Percentiles rank a stretch among this genome's conserved stretches.
phyloP scores from a whole-genome alignment of 2,329 filamentous ascomycete genomes.

The Neopestalotiopsis sp. region DNA sequence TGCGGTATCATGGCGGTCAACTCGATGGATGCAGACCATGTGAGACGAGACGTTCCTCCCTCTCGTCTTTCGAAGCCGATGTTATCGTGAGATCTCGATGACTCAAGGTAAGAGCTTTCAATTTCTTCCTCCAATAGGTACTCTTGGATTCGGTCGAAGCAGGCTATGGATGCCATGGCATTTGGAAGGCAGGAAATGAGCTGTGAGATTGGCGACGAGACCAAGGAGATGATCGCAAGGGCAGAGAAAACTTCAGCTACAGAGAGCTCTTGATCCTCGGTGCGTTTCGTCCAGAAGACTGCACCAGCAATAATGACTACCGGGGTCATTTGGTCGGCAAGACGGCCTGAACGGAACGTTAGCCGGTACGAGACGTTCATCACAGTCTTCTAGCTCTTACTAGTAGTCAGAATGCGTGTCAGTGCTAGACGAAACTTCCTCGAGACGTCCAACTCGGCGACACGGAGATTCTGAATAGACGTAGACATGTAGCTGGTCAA shows the following conservation, averaged over 20 bases:
- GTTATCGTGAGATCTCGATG: not conserved
- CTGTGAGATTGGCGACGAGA: slow-evolving; percentile 14
- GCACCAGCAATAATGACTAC: slow-evolving; percentile 8
- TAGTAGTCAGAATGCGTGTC: slow-evolving; percentile 2
- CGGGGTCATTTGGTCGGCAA: slow-evolving; percentile 9
- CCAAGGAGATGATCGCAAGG: slow-evolving; percentile 27
- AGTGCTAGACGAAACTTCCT: slow-evolving; percentile 12
- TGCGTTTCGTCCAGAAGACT: slow-evolving; percentile 16
- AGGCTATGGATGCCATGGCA: not conserved
- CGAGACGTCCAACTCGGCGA: slow-evolving; percentile 12
- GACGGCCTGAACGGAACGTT: not conserved
- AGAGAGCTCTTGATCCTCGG: slow-evolving; percentile 36
- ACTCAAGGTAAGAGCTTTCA: not conserved
- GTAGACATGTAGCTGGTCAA: not conserved
- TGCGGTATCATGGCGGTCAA: too few relatives aligned
- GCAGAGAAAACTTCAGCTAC: slow-evolving; percentile 43
- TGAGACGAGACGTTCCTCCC: too few relatives aligned
- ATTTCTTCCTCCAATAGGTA: not conserved
- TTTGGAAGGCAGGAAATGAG: slow-evolving; percentile 4
- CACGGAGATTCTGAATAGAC: slow-evolving; percentile 10
- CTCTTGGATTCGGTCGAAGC: slow-evolving; percentile 15
- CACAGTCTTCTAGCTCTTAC: not conserved
- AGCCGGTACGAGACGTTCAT: not conserved
- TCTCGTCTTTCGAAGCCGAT: too few relatives aligned
- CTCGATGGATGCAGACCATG: too few relatives aligned